Evolutionary conservation across 2,329 filamentous ascomycete genomes (phyloP), one percentile per base, ranked within the genome.

Genomic region (Knufia fluminis): DNA sequence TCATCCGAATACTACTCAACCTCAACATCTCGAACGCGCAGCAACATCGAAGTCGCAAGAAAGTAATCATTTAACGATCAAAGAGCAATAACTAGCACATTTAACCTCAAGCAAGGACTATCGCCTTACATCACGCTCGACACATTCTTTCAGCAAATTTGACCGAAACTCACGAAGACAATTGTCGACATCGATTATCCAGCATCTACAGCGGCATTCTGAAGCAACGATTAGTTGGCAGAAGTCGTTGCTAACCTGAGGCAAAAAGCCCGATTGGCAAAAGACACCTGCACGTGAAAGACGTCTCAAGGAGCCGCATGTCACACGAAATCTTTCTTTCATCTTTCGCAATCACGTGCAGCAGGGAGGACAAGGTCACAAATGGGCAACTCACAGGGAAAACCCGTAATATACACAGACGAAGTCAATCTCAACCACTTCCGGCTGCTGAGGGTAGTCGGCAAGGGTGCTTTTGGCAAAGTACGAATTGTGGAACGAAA

Each of bases 351-450:
- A 17, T 16, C 10, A 36, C 9, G 33, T 36, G 33, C 9, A 23
- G 38, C n/a, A 19, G 16, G 38, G 33, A 17, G 22, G 40, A 16
- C 22, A 24, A 24, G 22, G 10, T 16, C 14, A 14, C 40, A 56
- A 63, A 97, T 97, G 91, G 91, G 91, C 67, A 96, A 97, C 73
- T 85, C 83, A 66, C 89, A 91, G 71, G 90, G 90, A 70, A 96
- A 96, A 70, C 87, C 86, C 69, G 80, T 94, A 72, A 84, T 89
- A 67, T 83, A 90, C 71, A 86, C 85, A 71, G 90, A 94, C 73
- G 86, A 95, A 95, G 92, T 95, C 60, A 97, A 91, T 68, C 82
- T 98, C 60, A 96, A 96, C 64, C 92, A 98, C 70, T 98, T 98
- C 69, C 86, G 91, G 58, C 77, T 98, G 49, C 74, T 97, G 57